Conservation (phyloP, 1,284 basidiomycete species). For the Malassezia pachydermatis region DNA sequence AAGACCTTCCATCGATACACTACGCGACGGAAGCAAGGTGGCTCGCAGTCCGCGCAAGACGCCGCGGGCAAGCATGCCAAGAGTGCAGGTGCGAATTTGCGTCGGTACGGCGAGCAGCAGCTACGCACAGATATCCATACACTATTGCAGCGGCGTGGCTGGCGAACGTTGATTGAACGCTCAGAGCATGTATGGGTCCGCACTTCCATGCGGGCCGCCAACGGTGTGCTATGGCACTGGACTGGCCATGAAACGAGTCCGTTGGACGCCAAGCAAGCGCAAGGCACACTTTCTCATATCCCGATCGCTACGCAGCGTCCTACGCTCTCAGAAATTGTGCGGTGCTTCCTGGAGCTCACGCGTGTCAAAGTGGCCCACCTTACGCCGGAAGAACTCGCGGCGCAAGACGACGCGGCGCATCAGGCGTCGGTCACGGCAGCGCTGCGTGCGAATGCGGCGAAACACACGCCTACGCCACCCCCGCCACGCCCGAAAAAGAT, state of each 20-base stretch:
- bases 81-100: constrained; percentile 84
- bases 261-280: constrained; percentile 34
- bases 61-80: constrained; percentile 79
- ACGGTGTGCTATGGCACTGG: constrained; percentile 45
- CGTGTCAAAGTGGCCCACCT: constrained; percentile 75
- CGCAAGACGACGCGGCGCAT: constrained; percentile 41
- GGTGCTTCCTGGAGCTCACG: constrained; percentile 78
- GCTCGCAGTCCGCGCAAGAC: constrained; percentile 83
- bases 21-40: constrained; percentile 93
- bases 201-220: constrained; percentile 32
- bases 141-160: constrained; percentile 25
- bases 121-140: constrained; percentile 63
- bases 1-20: constrained; percentile 99
- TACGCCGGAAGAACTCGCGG: constrained; percentile 70
- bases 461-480: not conserved
- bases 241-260: constrained; percentile 26
- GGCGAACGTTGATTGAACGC: constrained; percentile 34
- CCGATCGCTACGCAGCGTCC: constrained; percentile 49
- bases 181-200: constrained; percentile 44
- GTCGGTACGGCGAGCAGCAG: constrained; percentile 88
- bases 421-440: constrained; percentile 26
- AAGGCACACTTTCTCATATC: constrained; percentile 46
- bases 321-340: constrained; percentile 79
- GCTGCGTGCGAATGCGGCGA: constrained; percentile 9
- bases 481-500: not conserved